phyloP scores from a whole-genome alignment of 2,329 filamentous ascomycete genomes.

The Aspergillus terreus region DNA sequence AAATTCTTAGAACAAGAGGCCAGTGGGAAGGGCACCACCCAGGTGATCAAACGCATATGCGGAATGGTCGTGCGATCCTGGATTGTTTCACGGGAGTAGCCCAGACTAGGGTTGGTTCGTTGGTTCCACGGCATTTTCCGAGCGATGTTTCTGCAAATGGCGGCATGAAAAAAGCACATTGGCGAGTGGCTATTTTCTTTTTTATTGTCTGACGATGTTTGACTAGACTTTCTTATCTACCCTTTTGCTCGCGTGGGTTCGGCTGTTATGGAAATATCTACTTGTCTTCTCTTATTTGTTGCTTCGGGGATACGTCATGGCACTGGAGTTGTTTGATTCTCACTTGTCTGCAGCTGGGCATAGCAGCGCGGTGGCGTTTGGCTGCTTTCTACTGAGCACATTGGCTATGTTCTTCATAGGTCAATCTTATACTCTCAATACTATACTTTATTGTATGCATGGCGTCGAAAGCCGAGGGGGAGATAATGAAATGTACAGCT shows the following conservation, averaged over 20 bases:
- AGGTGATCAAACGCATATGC: slow-evolving; percentile 67
- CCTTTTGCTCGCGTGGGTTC: background rate
- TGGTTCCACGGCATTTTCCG: slow-evolving; percentile 7
- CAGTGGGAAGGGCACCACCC: slow-evolving; percentile 66
- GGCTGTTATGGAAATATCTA: slow-evolving; percentile 3
- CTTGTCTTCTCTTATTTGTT: slow-evolving; percentile 10
- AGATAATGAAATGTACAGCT: too few species aligned
- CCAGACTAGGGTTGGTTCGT: slow-evolving; percentile 7
- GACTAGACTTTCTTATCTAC: slow-evolving; percentile 15
- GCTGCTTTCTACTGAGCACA: slow-evolving; percentile 10
- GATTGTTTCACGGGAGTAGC: slow-evolving; percentile 39
- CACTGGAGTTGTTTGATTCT: slow-evolving; percentile 17
- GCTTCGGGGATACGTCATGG: slow-evolving; percentile 12
- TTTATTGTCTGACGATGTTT: slow-evolving; percentile 15
- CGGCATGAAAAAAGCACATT: slow-evolving; percentile 19
- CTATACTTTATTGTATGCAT: too few species aligned
- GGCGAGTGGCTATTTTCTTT: slow-evolving; percentile 12
- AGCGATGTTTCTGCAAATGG: slow-evolving; percentile 13
- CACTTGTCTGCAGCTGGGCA: slow-evolving; percentile 15
- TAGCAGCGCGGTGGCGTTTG: slow-evolving; percentile 21
- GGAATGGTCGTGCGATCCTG: slow-evolving; percentile 62
- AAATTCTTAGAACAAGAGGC: slow-evolving; percentile 67
- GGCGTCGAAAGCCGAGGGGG: too few species aligned
- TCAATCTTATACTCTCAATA: too few species aligned
- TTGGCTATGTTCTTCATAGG: background rate